Evolutionary conservation across 2,329 filamentous ascomycete genomes (phyloP), one percentile per base, ranked within the genome.

Genomic region (Alternaria solani): DNA sequence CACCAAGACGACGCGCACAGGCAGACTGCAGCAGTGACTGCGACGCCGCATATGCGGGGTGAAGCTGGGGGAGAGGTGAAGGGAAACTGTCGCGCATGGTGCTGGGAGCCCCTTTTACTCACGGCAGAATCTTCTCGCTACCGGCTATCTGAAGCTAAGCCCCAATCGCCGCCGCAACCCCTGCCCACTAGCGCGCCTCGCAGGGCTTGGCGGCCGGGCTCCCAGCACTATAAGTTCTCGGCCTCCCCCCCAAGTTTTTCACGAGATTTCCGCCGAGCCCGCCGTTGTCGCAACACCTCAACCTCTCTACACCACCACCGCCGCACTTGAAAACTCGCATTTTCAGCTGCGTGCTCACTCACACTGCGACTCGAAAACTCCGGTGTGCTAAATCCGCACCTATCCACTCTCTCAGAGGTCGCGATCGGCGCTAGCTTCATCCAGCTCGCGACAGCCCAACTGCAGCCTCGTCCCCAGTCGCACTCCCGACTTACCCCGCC

Each of bases 351-450:
- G 73, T 69, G 69, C 69, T 65, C 69, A 59, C 69, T 75, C 71
- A 74, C 72, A 64, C 63, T 68, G 69, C 63, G 64, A 66, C 59
- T 61, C 63, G 58, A 59, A 67, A 70, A 51, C 43, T 47, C 62
- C 55, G 46, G 54, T 62, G 70, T 71, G 67, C 66, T 57, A 54
- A 69, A 61, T 55, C 58, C 59, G 70, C 71, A 66, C 72, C 65
- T 62, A 70, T 73, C 49, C 72, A 60, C 69, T 76, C 73, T 73
- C 71, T 73, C 64, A 57, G 68, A 69, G 66, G 63, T 61, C 61
- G 71, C 71, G 68, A 72, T 63, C 67, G 69, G 67, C 72, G 63
- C 74, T 75, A 75, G 72, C 69, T 68, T 41, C 46, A 61, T 74
- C 25, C 65, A 67, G 70, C 64, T 59, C 63, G 61, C 65, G 56